Base-by-base conservation (phyloP, 2,329 filamentous ascomycete species). In the Anthostomella pinea region DNA sequence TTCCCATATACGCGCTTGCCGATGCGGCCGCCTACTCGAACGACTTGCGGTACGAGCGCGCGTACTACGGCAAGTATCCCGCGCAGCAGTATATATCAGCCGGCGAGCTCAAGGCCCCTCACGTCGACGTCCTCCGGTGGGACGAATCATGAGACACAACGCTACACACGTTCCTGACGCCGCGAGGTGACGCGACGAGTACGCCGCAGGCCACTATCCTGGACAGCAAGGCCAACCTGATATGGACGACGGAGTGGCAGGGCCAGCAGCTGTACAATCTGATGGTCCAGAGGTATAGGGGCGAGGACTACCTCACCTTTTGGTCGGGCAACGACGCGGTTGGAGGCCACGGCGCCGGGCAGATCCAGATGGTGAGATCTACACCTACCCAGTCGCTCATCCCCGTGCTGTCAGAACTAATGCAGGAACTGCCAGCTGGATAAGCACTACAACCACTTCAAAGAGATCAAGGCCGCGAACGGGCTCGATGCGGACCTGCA, bases 301-400 rank as follows among this genome's bases (percentile, higher is more conserved):
- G 63, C 2, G 49, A 69, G 39, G 48, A 57, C 7, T 72, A 70
- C 51, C 48, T 73, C 32, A 70, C 68, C 0, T 73, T 72, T 45
- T 73, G 69, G 69, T 59, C 65, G n/a, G 70, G 70, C 8, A 53
- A 67, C 11, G 63, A 68, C 45, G 60, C 66, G 20, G 63, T 66
- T n/a, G 62, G 62, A 2, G 70, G 68, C 2, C 66, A 72, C 48
- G 69, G 71, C 2, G 59, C 64, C 22, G 70, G 69, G 9, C 54
- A 56, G 35, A 68, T 69, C 41, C 65, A 69, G 39, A 68, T 75
- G 69, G 68, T 66, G 48, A 41, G 56, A 35, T 29, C 20, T 49
- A 54, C 28, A 36, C 8, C 11, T 8, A 11, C 5, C 21, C 10
- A 8, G 6, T 14, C 4, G 6, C 3, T 11, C 6, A 23, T 16